phyloP scores from a whole-genome alignment of 805 yeast genomes.

The Ogataea neopini region DNA sequence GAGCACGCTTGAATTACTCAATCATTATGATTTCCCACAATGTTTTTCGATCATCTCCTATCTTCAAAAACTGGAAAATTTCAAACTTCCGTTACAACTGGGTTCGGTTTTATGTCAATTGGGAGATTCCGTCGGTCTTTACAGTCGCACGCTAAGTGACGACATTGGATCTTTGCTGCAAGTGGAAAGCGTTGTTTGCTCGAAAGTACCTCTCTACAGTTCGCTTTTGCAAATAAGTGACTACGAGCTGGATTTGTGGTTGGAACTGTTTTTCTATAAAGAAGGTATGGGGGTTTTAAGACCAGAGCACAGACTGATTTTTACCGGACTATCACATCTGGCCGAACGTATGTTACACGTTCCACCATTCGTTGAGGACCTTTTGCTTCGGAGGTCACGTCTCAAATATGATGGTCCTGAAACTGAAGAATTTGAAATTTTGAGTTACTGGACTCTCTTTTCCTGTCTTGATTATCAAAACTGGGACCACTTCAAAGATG shows the following conservation, averaged over 20 bases:
- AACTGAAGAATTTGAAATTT: slow-evolving; percentile 6
- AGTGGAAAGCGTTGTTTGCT: slow-evolving; percentile 8
- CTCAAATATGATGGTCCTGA: slow-evolving; percentile 4
- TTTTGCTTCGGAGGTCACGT: slow-evolving; percentile 6
- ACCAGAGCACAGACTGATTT: slow-evolving; percentile 11
- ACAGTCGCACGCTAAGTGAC: slow-evolving; percentile 1
- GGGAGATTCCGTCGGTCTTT: slow-evolving; percentile 7
- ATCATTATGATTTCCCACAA: slow-evolving; percentile 8
- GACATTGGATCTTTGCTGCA: slow-evolving; percentile 11
- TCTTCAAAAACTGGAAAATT: slow-evolving; percentile 12
- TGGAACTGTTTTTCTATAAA: slow-evolving; percentile 8
- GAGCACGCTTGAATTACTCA: slow-evolving; percentile 14
- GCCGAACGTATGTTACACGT: slow-evolving; percentile 10
- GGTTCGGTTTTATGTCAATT: slow-evolving; percentile 20
- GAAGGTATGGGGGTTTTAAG: slow-evolving; percentile 5
- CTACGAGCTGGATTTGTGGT: slow-evolving; percentile 19
- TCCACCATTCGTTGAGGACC: slow-evolving; percentile 10
- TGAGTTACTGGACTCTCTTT: slow-evolving; percentile 22
- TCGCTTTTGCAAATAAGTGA: slow-evolving; percentile 16
- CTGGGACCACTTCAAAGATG: slow-evolving; percentile 19
- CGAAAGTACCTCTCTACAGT: slow-evolving; percentile 15
- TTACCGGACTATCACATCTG: slow-evolving; percentile 18
- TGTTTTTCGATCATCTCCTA: slow-evolving; percentile 18
- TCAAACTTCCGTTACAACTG: slow-evolving; percentile 17
- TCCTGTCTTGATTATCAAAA: slow-evolving; percentile 10